Conservation (phyloP, 1,284 basidiomycete genomes). For the Ceratobasidium sp. region DNA sequence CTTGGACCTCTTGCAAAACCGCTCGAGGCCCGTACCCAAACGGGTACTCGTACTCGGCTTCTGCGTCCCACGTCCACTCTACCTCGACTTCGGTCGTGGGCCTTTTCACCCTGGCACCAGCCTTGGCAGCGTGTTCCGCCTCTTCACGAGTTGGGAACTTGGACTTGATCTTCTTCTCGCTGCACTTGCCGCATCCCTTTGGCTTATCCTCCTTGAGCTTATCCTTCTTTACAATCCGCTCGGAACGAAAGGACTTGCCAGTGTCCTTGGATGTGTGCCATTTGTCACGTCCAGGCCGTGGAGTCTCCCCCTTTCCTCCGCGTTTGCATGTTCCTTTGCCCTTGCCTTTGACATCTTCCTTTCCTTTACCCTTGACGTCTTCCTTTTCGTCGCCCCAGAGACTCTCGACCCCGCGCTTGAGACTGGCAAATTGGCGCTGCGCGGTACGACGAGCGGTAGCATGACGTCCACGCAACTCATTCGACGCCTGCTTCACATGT, state of each 20-base stretch:
- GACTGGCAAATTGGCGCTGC: slow-evolving; percentile 6
- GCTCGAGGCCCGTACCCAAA: slow-evolving; percentile 4
- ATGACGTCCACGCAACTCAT: slow-evolving; percentile 2
- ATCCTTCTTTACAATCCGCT: not conserved
- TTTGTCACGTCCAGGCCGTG: slow-evolving; percentile 23
- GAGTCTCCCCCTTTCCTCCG: not conserved
- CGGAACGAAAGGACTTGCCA: not conserved
- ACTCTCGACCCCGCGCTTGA: slow-evolving; percentile 19
- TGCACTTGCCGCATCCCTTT: not conserved
- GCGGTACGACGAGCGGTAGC: slow-evolving; percentile 4
- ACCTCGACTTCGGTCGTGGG: slow-evolving; percentile 1
- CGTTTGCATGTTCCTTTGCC: slow-evolving; percentile 23
- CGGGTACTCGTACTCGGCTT: slow-evolving; percentile 20
- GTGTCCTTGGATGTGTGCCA: slow-evolving; percentile 24
- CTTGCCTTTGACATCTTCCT: slow-evolving; percentile 15
- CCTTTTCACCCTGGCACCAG: not conserved
- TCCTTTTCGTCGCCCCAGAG: slow-evolving; percentile 19
- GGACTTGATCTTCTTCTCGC: not conserved
- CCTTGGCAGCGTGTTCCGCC: not conserved
- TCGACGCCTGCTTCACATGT: not conserved
- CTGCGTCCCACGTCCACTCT: slow-evolving; percentile 10
- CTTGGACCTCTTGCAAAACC: slow-evolving; percentile 25
- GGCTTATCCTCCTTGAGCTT: not conserved
- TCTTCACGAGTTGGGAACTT: slow-evolving; percentile 16
- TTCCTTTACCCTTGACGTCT: slow-evolving; percentile 2